These are phyloP conservation scores for Arthrobotrys conoides DNA, from an alignment of 2,329 filamentous ascomycete species.

Conservation along the genomic window DNA sequence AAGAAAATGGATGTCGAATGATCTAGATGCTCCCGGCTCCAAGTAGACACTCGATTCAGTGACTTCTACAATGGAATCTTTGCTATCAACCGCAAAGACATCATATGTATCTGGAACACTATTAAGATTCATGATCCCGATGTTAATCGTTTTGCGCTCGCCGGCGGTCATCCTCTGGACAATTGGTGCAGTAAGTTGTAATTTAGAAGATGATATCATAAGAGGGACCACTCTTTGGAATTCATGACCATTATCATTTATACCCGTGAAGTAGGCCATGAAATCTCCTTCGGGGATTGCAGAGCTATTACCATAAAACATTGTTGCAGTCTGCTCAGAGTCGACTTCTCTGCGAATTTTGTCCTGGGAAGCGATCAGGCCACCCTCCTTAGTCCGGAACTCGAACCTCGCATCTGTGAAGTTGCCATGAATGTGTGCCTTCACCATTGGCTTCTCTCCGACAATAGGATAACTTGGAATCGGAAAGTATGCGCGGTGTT, in stretches of 20 bases:
- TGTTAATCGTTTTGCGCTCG: slow-evolving; percentile 3
- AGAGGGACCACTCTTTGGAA: slow-evolving; percentile 37
- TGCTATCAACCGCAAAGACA: slow-evolving; percentile 41
- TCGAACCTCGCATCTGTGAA: slow-evolving; percentile 32
- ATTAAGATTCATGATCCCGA: slow-evolving; percentile 22
- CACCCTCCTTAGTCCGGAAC: slow-evolving; percentile 37
- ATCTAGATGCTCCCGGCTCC: slow-evolving; percentile 25
- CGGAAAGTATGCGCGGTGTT: slow-evolving; percentile 40
- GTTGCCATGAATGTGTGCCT: slow-evolving; percentile 31
- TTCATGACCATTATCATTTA: slow-evolving; percentile 23
- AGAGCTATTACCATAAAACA: slow-evolving; percentile 41
- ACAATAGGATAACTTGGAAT: slow-evolving; percentile 33
- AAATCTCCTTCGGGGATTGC: slow-evolving; percentile 31
- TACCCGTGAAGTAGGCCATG: slow-evolving; percentile 49
- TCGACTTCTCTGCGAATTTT: not conserved
- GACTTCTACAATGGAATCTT: slow-evolving; percentile 19
- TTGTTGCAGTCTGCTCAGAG: not conserved
- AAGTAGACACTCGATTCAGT: slow-evolving; percentile 13
- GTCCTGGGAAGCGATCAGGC: slow-evolving; percentile 25
- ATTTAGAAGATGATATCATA: slow-evolving; percentile 29
- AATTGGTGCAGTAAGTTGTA: slow-evolving; percentile 28
- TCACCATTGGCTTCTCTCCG: slow-evolving; percentile 10
- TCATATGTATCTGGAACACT: slow-evolving; percentile 35
- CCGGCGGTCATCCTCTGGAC: slow-evolving; percentile 22
- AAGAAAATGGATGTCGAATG: slow-evolving; percentile 14